These are phyloP conservation scores for Inga oerstediana DNA, from an alignment of 306 rosid genomes.

Conservation along the genomic window DNA sequence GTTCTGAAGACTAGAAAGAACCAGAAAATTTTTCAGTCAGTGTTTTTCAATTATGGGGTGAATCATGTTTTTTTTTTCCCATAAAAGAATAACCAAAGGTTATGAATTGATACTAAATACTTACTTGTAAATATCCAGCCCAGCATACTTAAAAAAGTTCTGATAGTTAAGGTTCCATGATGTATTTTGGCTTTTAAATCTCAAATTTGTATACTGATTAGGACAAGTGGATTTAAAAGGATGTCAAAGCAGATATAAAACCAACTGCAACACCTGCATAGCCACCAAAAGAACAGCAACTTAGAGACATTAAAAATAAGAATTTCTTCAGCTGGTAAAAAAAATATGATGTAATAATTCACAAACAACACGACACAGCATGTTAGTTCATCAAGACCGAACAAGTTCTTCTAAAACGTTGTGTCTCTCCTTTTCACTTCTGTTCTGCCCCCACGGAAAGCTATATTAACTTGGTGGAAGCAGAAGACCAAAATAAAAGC, in stretches of 20 bases:
- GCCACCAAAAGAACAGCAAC: constrained; percentile 26
- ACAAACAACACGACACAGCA: background rate
- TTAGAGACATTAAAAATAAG: constrained; percentile 23
- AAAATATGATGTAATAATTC: background rate
- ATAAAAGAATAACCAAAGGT: constrained; percentile 8
- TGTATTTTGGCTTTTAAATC: constrained; percentile 11
- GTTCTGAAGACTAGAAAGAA: constrained; percentile 73
- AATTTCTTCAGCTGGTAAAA: background rate
- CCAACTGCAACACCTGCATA: constrained; percentile 83
- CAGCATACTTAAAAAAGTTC: constrained; percentile 97
- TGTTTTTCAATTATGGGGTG: constrained; percentile 22
- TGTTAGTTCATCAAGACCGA: background rate
- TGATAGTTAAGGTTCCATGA: constrained; percentile 63
- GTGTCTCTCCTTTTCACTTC: background rate
- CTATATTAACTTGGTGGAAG: constrained; percentile 5
- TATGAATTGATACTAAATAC: constrained; percentile 31
- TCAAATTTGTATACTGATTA: constrained; percentile 5
- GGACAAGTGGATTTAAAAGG: constrained; percentile 47
- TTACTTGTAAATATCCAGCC: constrained; percentile 96
- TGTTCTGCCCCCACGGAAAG: background rate
- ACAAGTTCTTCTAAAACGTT: background rate
- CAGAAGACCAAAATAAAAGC: background rate
- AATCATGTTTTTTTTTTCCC: too few relatives aligned
- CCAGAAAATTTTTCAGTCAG: constrained; percentile 34
- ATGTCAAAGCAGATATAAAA: constrained; percentile 80